These are phyloP conservation scores for Eucalyptus sideroxylon DNA, from an alignment of 345 rosid species.

Conservation along the genomic window DNA sequence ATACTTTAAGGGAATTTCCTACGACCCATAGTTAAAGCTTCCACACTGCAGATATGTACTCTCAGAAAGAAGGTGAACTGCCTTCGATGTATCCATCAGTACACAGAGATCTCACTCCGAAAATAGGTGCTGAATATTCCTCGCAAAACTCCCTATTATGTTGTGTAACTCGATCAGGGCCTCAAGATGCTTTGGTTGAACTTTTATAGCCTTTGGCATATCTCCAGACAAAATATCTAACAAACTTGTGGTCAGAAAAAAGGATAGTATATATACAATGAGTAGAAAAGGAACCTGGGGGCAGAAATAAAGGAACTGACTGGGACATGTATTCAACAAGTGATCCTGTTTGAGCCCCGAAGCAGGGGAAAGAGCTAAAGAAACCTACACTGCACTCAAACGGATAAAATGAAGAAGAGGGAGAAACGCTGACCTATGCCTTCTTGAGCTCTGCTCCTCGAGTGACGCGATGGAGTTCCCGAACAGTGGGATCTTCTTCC, in stretches of 20 bases:
- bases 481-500: background rate
- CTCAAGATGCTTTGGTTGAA: no score
- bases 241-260: no score
- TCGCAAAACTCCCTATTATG: no score
- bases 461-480: conserved; percentile 50
- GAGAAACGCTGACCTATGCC: conserved; percentile 11
- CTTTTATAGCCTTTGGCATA: no score
- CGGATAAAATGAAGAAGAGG: background rate
- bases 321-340: background rate
- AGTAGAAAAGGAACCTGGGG: background rate
- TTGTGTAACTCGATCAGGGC: no score
- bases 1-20: background rate
- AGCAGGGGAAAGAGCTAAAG: background rate
- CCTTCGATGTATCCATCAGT: conserved; percentile 76
- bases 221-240: no score
- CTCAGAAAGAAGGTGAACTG: conserved; percentile 41
- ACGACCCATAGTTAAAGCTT: background rate
- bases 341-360: background rate
- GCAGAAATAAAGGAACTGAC: background rate
- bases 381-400: background rate
- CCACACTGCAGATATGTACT: background rate
- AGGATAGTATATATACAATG: no score
- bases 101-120: conserved; percentile 75
- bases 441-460: conserved; percentile 94
- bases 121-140: conserved; percentile 33